Conservation (phyloP, 306 rosid genomes). For the Cicer yamashitae region DNA sequence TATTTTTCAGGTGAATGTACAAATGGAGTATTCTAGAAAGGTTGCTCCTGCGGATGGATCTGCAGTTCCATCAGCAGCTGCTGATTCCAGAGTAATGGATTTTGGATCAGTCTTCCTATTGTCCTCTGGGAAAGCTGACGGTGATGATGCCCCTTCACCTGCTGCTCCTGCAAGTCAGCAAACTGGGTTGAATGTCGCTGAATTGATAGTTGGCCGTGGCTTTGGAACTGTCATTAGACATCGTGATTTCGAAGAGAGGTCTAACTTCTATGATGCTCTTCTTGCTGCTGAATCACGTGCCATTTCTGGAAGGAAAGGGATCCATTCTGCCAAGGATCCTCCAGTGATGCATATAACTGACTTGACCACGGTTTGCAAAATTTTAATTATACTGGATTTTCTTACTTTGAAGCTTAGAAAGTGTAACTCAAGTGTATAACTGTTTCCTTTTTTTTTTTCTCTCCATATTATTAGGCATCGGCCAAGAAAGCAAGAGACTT, state of each 20-base stretch:
- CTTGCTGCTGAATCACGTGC: constrained; percentile 96
- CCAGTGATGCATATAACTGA: constrained; percentile 98
- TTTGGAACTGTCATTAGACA: constrained; percentile 92
- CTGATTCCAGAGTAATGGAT: constrained; percentile 94
- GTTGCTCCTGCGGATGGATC: constrained; percentile 66
- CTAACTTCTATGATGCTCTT: constrained; percentile 91
- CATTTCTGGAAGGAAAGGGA: constrained; percentile 73
- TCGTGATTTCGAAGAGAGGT: constrained; percentile 98
- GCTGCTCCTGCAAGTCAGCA: constrained; percentile 62
- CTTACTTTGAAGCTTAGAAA: constrained; percentile 25
- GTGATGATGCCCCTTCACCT: constrained; percentile 65
- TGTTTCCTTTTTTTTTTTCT: constrained; percentile 33
- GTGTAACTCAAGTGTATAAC: neutral
- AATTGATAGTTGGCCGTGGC: constrained; percentile 81
- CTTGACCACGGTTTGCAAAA: constrained; percentile 67
- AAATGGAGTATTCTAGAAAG: constrained; percentile 97
- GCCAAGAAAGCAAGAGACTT: constrained; percentile 91
- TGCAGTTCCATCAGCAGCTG: constrained; percentile 54
- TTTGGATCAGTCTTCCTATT: constrained; percentile 86
- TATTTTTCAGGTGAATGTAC: constrained; percentile 78
- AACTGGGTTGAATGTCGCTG: constrained; percentile 76
- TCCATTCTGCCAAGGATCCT: constrained; percentile 94
- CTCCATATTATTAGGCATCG: constrained; percentile 66
- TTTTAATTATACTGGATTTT: constrained; percentile 22
- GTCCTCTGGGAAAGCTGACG: constrained; percentile 67